Evolutionary conservation across 306 rosid genomes (phyloP).

Genomic region (Trifolium fragiferum): DNA sequence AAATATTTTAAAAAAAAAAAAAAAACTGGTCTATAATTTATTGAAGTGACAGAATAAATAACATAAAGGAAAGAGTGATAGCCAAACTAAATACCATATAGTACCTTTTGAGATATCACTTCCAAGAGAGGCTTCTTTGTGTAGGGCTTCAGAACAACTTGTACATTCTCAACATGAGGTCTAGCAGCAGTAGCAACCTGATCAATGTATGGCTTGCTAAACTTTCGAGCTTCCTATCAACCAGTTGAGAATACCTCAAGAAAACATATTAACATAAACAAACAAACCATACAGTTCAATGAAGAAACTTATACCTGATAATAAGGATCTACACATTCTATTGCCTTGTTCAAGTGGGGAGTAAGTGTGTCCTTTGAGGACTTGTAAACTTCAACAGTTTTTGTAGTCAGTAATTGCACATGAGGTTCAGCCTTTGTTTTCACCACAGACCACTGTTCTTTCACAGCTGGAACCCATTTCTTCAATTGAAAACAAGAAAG

Average conservation of each 20-base stretch:
- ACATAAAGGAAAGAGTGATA: conserved; percentile 4
- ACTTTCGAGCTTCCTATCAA: conserved; percentile 78
- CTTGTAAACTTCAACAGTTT: conserved; percentile 67
- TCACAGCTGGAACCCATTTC: conserved; percentile 77
- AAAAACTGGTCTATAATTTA: not conserved
- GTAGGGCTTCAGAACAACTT: conserved; percentile 75
- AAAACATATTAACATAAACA: conserved; percentile 36
- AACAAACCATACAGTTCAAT: conserved; percentile 25
- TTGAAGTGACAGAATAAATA: conserved; percentile 5
- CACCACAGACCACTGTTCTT: conserved; percentile 66
- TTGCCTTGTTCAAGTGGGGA: conserved; percentile 73
- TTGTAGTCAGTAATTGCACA: conserved; percentile 54
- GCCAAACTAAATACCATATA: conserved; percentile 37
- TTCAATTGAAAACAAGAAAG: conserved; percentile 50
- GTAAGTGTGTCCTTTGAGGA: conserved; percentile 64
- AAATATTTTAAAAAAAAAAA: not conserved
- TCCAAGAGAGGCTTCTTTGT: conserved; percentile 74
- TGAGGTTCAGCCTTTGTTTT: conserved; percentile 78
- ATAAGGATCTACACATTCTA: conserved; percentile 75
- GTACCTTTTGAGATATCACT: conserved; percentile 70
- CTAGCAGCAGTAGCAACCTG: conserved; percentile 76
- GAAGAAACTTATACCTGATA: conserved; percentile 64
- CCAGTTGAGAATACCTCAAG: conserved; percentile 36
- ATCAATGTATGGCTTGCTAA: conserved; percentile 90
- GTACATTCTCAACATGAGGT: conserved; percentile 82